Base-by-base conservation (phyloP, 805 yeast genomes). In the Kregervanrija pseudodelftensis region DNA sequence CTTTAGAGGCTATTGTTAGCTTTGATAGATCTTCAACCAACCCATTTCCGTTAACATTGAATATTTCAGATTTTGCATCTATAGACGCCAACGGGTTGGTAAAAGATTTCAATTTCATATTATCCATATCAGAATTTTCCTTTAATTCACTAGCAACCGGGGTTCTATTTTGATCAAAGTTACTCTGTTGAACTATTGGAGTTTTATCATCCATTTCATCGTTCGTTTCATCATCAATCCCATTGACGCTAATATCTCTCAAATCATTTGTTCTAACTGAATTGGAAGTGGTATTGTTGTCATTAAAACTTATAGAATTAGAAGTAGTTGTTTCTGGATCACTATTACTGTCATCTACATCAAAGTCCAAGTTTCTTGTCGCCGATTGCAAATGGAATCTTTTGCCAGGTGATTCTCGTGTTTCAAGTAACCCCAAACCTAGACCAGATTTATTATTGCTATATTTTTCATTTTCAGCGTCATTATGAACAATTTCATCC, bases 101-200 rank as follows among this genome's bases (percentile, higher is more conserved):
- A 22, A 22, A 22, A 22, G 28, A 22, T 22, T 22, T 22, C 28
- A 40, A n/a, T n/a, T 39, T 44, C 30, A 44, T n/a, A 17, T 36
- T 32, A 14, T 36, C 35, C 11, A 15, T 37, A 14, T 37, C 14
- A 22, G 30, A 15, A 15, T 14, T 33, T 9, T 34, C 15, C 15
- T 32, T 17, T 22, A 48, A 41, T 14, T 36, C 41, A 9, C 47
- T 35, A 5, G 41, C 49, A 13, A 45, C 39, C 8, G 64, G 60
- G 5, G 60, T 54, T 41, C 46, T 48, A 36, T 56, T 58, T 9
- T 42, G 43, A 31, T 56, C 58, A 31, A 45, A 40, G 5, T 42
- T 22, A 11, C 17, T 12, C 33, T 45, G 45, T 10, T 30, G 14
- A n/a, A 40, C 42, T 12, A 43, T 41, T 15, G 53, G 51, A 5